Percentiles rank a stretch among this genome's conserved stretches.
Conservation (phyloP, 192 early-diverging fungal genomes). For the Gamsiella multidivaricata region DNA sequence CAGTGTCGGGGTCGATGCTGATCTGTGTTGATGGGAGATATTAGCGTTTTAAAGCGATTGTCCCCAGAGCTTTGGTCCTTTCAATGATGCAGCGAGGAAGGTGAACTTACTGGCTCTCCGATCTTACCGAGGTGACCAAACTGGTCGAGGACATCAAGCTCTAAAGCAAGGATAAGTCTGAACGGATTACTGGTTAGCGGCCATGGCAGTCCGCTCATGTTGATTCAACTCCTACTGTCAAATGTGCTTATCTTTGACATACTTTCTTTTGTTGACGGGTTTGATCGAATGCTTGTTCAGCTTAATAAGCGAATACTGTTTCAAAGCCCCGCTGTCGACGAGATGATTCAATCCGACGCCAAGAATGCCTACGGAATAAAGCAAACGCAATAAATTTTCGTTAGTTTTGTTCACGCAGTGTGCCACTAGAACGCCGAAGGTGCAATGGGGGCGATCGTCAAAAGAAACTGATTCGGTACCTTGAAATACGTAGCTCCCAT, state of each 20-base stretch:
- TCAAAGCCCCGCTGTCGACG: conserved; percentile 57
- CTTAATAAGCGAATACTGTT: conserved; percentile 63
- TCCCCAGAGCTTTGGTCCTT: background rate
- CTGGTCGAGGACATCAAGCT: conserved; percentile 58
- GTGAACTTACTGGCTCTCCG: conserved; percentile 26
- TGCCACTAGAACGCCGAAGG: no score
- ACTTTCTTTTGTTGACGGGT: conserved; percentile 63
- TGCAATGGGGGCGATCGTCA: no score
- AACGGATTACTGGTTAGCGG: no score
- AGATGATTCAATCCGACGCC: conserved; percentile 61
- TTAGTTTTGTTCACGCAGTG: no score
- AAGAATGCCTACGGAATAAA: conserved; percentile 75
- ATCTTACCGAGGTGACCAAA: conserved; percentile 32
- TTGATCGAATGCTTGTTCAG: conserved; percentile 63
- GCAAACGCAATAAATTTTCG: no score
- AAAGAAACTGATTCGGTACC: conserved; percentile 52
- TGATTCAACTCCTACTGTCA: no score
- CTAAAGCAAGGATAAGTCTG: conserved; percentile 56
- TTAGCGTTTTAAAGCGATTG: background rate
- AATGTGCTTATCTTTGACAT: no score
- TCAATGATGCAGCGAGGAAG: no score
- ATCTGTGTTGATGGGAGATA: background rate
- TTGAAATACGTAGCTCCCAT: conserved; percentile 73
- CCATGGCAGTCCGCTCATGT: no score
- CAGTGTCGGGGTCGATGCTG: background rate